Evolutionary conservation across 2,329 filamentous ascomycete species (phyloP).

Genomic region (Penicillium janthinellum): DNA sequence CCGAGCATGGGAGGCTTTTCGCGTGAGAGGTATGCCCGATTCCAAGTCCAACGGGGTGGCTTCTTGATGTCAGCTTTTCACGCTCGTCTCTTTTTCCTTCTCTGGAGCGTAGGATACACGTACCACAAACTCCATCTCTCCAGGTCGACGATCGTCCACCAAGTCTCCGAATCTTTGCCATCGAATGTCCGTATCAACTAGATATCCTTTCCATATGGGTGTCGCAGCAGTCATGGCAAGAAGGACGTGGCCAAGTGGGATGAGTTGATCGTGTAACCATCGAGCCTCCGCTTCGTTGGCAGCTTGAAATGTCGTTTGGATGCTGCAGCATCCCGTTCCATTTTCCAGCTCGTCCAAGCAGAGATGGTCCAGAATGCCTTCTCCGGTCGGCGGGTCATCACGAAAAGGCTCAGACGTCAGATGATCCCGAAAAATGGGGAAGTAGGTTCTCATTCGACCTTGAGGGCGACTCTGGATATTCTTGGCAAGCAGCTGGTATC

Average conservation of each 20-base stretch:
- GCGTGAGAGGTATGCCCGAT: neutral
- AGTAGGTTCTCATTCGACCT: neutral
- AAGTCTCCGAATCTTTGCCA: conserved; percentile 18
- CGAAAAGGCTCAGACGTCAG: neutral
- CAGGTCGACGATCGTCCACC: conserved; percentile 17
- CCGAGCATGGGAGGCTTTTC: neutral
- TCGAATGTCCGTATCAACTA: conserved; percentile 23
- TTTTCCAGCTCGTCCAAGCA: conserved; percentile 17
- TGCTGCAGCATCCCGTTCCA: conserved; percentile 18
- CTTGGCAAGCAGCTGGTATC: neutral
- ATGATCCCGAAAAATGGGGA: neutral
- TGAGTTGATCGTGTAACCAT: conserved; percentile 24
- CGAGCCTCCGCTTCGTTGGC: conserved; percentile 18
- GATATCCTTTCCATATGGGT: conserved; percentile 21
- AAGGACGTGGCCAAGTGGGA: conserved; percentile 19
- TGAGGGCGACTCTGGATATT: neutral
- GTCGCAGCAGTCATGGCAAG: conserved; percentile 25
- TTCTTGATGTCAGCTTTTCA: neutral
- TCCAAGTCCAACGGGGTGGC: neutral
- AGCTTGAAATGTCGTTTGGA: conserved; percentile 24
- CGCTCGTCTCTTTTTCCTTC: neutral
- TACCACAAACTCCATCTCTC: conserved; percentile 5
- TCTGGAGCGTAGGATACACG: neutral
- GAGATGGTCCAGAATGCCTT: conserved; percentile 6
- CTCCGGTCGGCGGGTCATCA: neutral